Evolutionary conservation across 1,284 basidiomycete species (phyloP).

Genomic region (Leccinum fallax): DNA sequence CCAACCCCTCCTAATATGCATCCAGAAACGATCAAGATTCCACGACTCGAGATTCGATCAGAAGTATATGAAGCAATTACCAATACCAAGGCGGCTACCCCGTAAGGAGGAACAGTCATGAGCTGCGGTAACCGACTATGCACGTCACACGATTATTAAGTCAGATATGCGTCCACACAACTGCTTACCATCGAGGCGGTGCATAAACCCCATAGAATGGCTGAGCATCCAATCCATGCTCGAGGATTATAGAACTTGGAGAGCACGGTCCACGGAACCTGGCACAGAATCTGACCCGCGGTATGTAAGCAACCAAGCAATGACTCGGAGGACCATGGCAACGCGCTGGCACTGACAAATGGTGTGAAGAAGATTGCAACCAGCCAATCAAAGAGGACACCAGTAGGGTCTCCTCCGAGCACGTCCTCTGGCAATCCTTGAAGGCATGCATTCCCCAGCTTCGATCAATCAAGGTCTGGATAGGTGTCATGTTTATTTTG

Average conservation of each 20-base stretch:
- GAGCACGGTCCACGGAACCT: conserved; percentile 64
- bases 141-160: not conserved
- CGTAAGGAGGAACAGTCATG: conserved; percentile 83
- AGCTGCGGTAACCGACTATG: conserved; percentile 66
- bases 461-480: conserved; percentile 71
- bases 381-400: conserved; percentile 70
- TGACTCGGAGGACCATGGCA: not conserved
- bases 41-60: conserved; percentile 74
- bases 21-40: conserved; percentile 57
- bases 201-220: conserved; percentile 69
- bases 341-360: conserved; percentile 50
- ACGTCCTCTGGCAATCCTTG: conserved; percentile 66
- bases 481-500: conserved; percentile 1
- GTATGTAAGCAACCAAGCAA: not conserved
- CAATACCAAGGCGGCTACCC: conserved; percentile 68
- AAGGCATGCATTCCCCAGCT: conserved; percentile 74
- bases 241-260: conserved; percentile 70
- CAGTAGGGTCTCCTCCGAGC: conserved; percentile 67
- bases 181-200: conserved; percentile 66
- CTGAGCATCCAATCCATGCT: conserved; percentile 64
- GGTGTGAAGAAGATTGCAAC: conserved; percentile 77
- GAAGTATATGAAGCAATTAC: conserved; percentile 64
- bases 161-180: not conserved
- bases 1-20: conserved; percentile 60
- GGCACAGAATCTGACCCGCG: conserved; percentile 57